Percentiles rank a stretch among this genome's conserved stretches.
phyloP scores from a whole-genome alignment of 805 yeast species.

The Blastobotrys terrestris region DNA sequence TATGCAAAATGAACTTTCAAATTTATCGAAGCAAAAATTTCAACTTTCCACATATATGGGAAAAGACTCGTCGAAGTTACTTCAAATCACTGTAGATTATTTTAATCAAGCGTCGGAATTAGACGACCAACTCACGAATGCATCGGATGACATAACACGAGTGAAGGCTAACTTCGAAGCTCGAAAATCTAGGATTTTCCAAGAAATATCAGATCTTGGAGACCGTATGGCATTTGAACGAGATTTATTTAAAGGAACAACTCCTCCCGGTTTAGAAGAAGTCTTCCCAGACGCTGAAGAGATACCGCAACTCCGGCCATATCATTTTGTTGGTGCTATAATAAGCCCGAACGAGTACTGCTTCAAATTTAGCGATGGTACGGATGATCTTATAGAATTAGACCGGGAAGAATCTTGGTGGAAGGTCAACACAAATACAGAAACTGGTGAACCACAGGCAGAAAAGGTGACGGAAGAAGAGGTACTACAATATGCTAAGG shows the following conservation, averaged over 20 bases:
- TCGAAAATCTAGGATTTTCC: slow-evolving; percentile 4
- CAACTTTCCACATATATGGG: slow-evolving; percentile 16
- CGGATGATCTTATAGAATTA: background rate
- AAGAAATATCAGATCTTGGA: background rate
- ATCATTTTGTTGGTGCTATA: slow-evolving; percentile 15
- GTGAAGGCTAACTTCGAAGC: slow-evolving; percentile 6
- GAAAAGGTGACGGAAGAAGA: slow-evolving; percentile 8
- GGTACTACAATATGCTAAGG: slow-evolving; percentile 15
- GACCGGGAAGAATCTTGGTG: slow-evolving; percentile 9
- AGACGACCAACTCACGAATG: slow-evolving; percentile 5
- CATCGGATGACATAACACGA: slow-evolving; percentile 11
- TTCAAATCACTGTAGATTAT: slow-evolving; percentile 11
- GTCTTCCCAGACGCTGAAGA: slow-evolving; percentile 5
- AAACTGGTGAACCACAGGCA: slow-evolving; percentile 6
- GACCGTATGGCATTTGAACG: background rate
- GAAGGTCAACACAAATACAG: slow-evolving; percentile 6
- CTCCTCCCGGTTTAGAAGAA: slow-evolving; percentile 2
- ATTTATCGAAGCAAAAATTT: slow-evolving; percentile 10
- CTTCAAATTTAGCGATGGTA: slow-evolving; percentile 5
- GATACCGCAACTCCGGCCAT: slow-evolving; percentile 15
- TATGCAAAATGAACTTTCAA: slow-evolving; percentile 11
- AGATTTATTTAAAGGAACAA: slow-evolving; percentile 13
- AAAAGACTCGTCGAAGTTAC: slow-evolving; percentile 16
- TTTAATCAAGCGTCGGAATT: slow-evolving; percentile 5
- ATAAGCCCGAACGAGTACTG: slow-evolving; percentile 21